A percentile compares a stretch with the other conserved stretches of the same genome.
phyloP scores from a whole-genome alignment of 2,329 filamentous ascomycete genomes.

The Sclerotinia subarctica region DNA sequence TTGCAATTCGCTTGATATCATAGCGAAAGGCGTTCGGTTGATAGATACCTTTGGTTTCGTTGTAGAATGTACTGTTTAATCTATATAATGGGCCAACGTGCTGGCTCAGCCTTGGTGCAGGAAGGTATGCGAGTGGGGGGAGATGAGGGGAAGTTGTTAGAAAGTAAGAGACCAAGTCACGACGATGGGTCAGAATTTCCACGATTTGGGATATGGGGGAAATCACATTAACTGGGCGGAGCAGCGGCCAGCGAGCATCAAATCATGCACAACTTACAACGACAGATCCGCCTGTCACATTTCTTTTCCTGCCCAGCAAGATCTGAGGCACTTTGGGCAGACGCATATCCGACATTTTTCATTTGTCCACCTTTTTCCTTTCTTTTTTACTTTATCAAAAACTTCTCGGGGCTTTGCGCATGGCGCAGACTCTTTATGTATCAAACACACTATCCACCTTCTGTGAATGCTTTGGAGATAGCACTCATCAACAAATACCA shows the following conservation, averaged over 20 bases:
- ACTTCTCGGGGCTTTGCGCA: conserved; percentile 26
- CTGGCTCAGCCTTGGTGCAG: conserved; percentile 30
- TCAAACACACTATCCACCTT: conserved; percentile 30
- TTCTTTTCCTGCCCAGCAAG: conserved; percentile 21
- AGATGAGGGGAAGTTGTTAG: conserved; percentile 16
- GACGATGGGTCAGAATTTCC: not conserved
- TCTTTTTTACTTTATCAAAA: conserved; percentile 20
- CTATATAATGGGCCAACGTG: conserved; percentile 40
- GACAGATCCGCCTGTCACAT: conserved; percentile 27
- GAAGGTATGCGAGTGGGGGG: conserved; percentile 17
- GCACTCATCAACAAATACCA: conserved; percentile 22
- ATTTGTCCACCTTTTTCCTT: conserved; percentile 31
- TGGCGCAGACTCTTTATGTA: conserved; percentile 30
- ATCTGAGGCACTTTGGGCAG: conserved; percentile 21
- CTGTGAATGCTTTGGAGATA: conserved; percentile 21
- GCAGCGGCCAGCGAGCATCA: conserved; percentile 8
- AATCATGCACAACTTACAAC: conserved; percentile 21
- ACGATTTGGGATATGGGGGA: not conserved
- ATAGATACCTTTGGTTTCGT: conserved; percentile 41
- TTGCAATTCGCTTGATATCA: conserved; percentile 39
- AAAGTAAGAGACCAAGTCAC: not conserved
- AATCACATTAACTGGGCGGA: conserved; percentile 1
- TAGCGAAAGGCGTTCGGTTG: conserved; percentile 42
- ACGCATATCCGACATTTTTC: conserved; percentile 28
- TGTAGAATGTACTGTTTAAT: conserved; percentile 43